Evolutionary conservation across 1,284 basidiomycete genomes (phyloP).

Genomic region (Athelia psychrophila): DNA sequence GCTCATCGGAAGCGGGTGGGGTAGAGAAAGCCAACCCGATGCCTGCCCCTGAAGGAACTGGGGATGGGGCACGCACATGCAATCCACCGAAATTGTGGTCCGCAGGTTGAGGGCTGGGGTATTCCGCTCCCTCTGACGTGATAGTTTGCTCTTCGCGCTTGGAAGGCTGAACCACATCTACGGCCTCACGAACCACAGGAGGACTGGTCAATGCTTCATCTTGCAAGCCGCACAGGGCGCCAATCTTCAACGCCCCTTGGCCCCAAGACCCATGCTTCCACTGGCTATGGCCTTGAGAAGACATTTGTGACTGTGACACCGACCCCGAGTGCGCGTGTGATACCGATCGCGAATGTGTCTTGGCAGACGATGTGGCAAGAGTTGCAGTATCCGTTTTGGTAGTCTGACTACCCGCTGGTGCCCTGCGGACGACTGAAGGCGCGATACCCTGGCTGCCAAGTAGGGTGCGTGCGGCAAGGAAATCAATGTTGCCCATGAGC

Average conservation of each 20-base stretch:
- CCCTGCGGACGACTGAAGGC: conserved; percentile 36
- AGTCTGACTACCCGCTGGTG: conserved; percentile 13
- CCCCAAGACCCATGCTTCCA: conserved; percentile 59
- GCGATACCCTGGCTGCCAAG: conserved; percentile 58
- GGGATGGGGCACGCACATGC: conserved; percentile 8
- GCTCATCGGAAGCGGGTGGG: conserved; percentile 41
- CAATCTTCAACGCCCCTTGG: conserved; percentile 50
- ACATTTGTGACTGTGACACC: conserved; percentile 43
- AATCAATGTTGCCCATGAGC: conserved; percentile 41
- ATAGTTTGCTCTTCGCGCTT: no score
- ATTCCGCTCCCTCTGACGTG: not conserved
- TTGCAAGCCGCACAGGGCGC: conserved; percentile 31
- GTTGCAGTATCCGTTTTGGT: conserved; percentile 3
- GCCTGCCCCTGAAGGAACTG: conserved; percentile 21
- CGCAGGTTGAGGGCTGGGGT: not conserved
- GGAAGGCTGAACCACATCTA: not conserved
- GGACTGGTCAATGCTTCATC: conserved; percentile 15
- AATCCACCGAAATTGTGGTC: not conserved
- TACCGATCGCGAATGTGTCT: conserved; percentile 6
- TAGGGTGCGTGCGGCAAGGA: conserved; percentile 58
- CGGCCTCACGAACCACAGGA: conserved; percentile 3
- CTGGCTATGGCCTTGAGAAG: conserved; percentile 38
- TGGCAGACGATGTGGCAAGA: not conserved
- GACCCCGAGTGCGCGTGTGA: conserved; percentile 36
- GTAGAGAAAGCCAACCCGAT: conserved; percentile 71